A percentile compares a stretch with the other conserved stretches of the same genome.
Evolutionary conservation across 2,329 filamentous ascomycete genomes (phyloP).

Genomic region (Sporothrix brasiliensis): DNA sequence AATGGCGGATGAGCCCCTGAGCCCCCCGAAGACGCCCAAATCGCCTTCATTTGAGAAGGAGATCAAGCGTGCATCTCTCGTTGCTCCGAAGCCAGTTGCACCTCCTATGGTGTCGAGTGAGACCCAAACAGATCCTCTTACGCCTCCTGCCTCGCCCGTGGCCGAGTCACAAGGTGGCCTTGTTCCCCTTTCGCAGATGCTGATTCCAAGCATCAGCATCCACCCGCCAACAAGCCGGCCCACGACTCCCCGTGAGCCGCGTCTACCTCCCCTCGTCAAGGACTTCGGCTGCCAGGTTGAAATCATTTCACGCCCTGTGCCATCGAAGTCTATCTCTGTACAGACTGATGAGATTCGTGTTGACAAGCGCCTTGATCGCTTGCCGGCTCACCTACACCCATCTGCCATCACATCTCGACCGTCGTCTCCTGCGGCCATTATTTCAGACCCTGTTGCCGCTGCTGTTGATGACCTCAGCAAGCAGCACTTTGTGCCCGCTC

Average conservation of each 20-base stretch:
- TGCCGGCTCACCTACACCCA: slow-evolving; percentile 78
- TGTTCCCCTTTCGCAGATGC: slow-evolving; percentile 43
- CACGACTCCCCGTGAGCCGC: slow-evolving; percentile 72
- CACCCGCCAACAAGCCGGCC: slow-evolving; percentile 85
- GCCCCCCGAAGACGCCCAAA: slow-evolving; percentile 67
- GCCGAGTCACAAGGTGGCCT: slow-evolving; percentile 21
- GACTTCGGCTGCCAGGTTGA: slow-evolving; percentile 81
- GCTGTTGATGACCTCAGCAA: slow-evolving; percentile 46
- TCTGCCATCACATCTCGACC: slow-evolving; percentile 70
- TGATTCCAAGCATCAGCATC: slow-evolving; percentile 85
- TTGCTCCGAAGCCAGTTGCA: slow-evolving; percentile 35
- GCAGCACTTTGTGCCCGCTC: slow-evolving; percentile 55
- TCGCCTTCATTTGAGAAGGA: slow-evolving; percentile 48
- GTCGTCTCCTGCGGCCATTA: slow-evolving; percentile 52
- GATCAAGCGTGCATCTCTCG: slow-evolving; percentile 13
- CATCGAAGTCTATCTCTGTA: slow-evolving; percentile 58
- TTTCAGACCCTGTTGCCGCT: slow-evolving; percentile 38
- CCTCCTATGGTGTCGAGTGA: slow-evolving; percentile 55
- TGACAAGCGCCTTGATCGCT: slow-evolving; percentile 72
- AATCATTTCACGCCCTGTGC: slow-evolving; percentile 54
- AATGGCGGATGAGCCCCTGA: slow-evolving; percentile 63
- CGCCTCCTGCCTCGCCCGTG: slow-evolving; percentile 33
- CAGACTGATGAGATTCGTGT: slow-evolving; percentile 93
- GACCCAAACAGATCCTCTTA: slow-evolving; percentile 62
- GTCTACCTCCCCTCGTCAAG: slow-evolving; percentile 79